Base-by-base conservation (phyloP, 768 basidiomycete species). In the Podaxis carcinomalis region DNA sequence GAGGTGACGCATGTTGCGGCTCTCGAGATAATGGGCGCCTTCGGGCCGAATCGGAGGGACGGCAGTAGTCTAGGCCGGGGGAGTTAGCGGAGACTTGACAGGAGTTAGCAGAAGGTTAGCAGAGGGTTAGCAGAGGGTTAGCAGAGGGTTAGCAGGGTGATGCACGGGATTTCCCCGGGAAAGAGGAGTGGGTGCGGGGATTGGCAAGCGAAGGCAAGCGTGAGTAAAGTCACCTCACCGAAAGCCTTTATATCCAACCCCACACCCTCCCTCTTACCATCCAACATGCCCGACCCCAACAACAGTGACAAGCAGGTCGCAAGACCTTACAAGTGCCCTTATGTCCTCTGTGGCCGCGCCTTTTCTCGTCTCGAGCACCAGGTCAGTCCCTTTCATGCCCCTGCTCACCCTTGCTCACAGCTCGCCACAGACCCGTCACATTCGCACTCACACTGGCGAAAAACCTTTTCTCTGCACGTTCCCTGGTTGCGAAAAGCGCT, bases 391-490 rank as follows among this genome's bases (percentile, higher is more conserved):
- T 16, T 35, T 13, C 56, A 5, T 28, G 14, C 59, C 46, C 56
- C 25, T 25, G 36, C 19, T 64, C 10, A 39, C 44, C 36, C 57
- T 57, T 51, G 49, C 55, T 57, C n/a, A 62, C 63, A 56, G 64
- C 61, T 61, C 62, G 62, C 63, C 27, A 36, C 73, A 98, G 93
- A 99, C 96, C 19, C 89, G 96, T 64, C 96, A 99, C 70, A 97
- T 98, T 57, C 90, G 96, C 62, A 99, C 95, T 0, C 96, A 99
- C 73, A 99, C 96, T 0, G 96, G 96, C 69, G 96, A 99, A 76
- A 98, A 97, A 68, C 96, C 96, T 2, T 98, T 98, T 68, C 83
- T 85, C 21, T 99, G 96, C 83, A 88, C 86, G 1, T 92, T 88
- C 72, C 87, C 92, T 3, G 85, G 87, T n/a, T 99, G 96, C 82